Conservation (phyloP, 1,284 basidiomycete species). For the Bjerkandera adusta region DNA sequence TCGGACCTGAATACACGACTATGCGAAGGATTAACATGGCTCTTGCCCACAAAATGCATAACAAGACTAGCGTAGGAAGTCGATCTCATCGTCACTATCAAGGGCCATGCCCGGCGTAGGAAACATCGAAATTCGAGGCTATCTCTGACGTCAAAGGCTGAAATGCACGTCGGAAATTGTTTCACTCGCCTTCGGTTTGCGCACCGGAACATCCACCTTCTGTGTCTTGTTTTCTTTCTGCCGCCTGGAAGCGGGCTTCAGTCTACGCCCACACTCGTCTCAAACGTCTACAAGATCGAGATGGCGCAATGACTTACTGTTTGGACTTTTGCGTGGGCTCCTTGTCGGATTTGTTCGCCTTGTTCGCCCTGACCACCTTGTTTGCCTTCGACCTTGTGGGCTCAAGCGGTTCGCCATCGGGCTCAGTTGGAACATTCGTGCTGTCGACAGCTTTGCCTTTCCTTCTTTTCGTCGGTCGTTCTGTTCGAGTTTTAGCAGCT, state of each 20-base stretch:
- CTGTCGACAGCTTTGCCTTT: too few species aligned
- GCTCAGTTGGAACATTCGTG: too few species aligned
- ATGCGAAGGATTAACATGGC: too few species aligned
- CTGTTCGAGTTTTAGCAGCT: too few species aligned
- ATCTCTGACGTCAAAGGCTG: neutral
- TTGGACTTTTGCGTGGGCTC: neutral
- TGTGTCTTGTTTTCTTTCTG: constrained; percentile 16
- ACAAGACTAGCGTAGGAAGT: constrained; percentile 12
- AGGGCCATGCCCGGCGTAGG: constrained; percentile 9
- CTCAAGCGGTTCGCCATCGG: too few species aligned
- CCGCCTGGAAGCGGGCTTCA: constrained; percentile 14
- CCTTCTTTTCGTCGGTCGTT: too few species aligned
- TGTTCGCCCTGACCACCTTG: too few species aligned
- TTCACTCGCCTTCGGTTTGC: constrained; percentile 14
- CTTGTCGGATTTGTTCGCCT: neutral
- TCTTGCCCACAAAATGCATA: neutral
- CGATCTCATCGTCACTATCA: constrained; percentile 19
- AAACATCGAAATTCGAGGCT: constrained; percentile 21
- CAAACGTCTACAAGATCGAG: too few species aligned
- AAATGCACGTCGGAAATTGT: neutral
- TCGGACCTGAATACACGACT: too few species aligned
- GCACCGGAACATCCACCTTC: neutral
- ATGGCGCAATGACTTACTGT: too few species aligned
- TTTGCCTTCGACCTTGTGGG: too few species aligned
- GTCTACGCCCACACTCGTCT: neutral